Conservation (phyloP, 2,329 filamentous ascomycete species). For the Epichloe baconii region DNA sequence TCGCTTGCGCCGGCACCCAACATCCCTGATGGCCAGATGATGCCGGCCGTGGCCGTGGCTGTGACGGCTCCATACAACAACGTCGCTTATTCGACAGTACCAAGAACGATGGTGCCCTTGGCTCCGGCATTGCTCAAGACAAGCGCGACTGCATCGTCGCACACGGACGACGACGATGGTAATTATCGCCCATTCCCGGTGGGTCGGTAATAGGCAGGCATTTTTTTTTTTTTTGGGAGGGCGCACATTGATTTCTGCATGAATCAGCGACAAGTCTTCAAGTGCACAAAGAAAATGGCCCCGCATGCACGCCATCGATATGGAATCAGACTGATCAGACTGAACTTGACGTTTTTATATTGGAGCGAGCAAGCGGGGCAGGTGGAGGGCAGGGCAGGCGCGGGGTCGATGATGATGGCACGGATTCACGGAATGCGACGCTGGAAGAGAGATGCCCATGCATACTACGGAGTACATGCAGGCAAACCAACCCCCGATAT, state of each 20-base stretch:
- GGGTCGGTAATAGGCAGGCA: conserved; percentile 10
- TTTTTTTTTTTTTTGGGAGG: too few relatives aligned
- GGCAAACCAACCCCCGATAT: too few relatives aligned
- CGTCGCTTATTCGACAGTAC: not conserved
- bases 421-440: too few relatives aligned
- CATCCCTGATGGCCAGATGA: not conserved
- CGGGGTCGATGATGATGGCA: too few relatives aligned
- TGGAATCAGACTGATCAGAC: too few relatives aligned
- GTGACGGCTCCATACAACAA: not conserved
- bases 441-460: too few relatives aligned
- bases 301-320: too few relatives aligned
- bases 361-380: not conserved
- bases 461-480: too few relatives aligned
- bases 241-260: too few relatives aligned
- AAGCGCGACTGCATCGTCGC: conserved; percentile 8
- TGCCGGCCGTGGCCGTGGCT: not conserved
- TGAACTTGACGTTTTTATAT: too few relatives aligned
- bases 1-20: conserved; percentile 8
- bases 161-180: conserved; percentile 19
- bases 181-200: conserved; percentile 24
- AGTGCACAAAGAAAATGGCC: too few relatives aligned
- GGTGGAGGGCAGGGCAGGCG: not conserved
- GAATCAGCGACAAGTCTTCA: too few relatives aligned
- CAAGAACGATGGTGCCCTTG: conserved; percentile 14
- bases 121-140: conserved; percentile 16